Conservation (phyloP, 192 early-diverging fungal genomes). For the Linnemannia elongata region DNA sequence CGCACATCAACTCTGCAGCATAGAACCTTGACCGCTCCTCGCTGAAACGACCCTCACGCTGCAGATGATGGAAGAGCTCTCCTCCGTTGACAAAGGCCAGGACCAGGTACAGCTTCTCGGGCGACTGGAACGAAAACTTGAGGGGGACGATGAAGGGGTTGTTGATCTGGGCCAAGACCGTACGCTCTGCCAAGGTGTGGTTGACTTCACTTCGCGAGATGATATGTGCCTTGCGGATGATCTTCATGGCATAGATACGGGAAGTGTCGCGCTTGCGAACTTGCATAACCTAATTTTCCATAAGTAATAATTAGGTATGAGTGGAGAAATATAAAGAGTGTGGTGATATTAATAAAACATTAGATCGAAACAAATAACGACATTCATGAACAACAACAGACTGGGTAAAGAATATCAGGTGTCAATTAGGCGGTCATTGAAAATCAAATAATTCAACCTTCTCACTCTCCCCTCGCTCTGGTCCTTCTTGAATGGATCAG, state of each 20-base stretch:
- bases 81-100: conserved; percentile 98
- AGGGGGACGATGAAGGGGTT: conserved; percentile 95
- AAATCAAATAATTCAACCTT: background rate
- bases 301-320: background rate
- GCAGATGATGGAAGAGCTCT: conserved; percentile 96
- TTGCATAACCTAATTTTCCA: conserved; percentile 77
- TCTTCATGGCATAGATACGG: conserved; percentile 99
- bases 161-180: conserved; percentile 89
- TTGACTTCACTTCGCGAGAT: conserved; percentile 93
- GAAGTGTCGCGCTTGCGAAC: conserved; percentile 92
- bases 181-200: conserved; percentile 96
- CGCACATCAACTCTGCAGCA: conserved; percentile 90
- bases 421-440: conserved; percentile 10
- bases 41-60: conserved; percentile 88
- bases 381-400: conserved; percentile 64
- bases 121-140: conserved; percentile 95
- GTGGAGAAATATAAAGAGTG: conserved; percentile 22
- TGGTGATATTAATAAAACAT: conserved; percentile 87
- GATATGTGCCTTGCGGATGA: conserved; percentile 93
- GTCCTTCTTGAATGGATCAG: background rate
- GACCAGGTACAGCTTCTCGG: conserved; percentile 95
- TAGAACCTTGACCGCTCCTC: conserved; percentile 94
- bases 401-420: background rate
- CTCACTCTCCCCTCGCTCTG: background rate
- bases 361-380: conserved; percentile 82